Percentiles rank a stretch among this genome's conserved stretches.
Evolutionary conservation across 2,329 filamentous ascomycete genomes (phyloP).

Genomic region (Aspergillus sp.): DNA sequence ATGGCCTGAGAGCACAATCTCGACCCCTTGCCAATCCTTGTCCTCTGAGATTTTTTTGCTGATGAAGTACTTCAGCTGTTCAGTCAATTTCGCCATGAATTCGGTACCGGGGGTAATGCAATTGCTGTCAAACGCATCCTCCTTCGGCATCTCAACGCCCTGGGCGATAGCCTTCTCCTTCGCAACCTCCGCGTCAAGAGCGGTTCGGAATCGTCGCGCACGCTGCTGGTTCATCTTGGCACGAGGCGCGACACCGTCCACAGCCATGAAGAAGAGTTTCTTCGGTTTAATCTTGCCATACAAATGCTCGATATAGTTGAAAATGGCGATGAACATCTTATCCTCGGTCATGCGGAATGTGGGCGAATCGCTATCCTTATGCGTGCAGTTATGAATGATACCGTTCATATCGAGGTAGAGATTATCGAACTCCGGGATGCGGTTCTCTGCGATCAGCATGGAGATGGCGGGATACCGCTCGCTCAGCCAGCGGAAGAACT

Average conservation of each 20-base stretch:
- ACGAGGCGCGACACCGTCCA: slow-evolving; percentile 93
- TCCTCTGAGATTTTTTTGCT: slow-evolving; percentile 98
- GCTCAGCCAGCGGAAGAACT: slow-evolving; percentile 98
- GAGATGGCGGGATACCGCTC: slow-evolving; percentile 98
- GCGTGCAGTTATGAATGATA: slow-evolving; percentile 99
- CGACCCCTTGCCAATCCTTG: slow-evolving; percentile 93
- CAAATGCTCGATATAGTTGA: slow-evolving; percentile 99
- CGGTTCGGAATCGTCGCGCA: slow-evolving; percentile 89
- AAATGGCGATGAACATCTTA: slow-evolving; percentile 99
- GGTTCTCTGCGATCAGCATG: slow-evolving; percentile 96
- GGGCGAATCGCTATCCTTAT: slow-evolving; percentile 90
- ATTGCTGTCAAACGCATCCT: slow-evolving; percentile 96
- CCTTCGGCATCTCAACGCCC: slow-evolving; percentile 88
- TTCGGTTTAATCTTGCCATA: slow-evolving; percentile 99
- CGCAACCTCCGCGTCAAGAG: slow-evolving; percentile 82
- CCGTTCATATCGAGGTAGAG: slow-evolving; percentile 92
- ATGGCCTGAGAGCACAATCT: slow-evolving; percentile 93
- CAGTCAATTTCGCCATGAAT: slow-evolving; percentile 95
- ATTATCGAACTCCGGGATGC: slow-evolving; percentile 98
- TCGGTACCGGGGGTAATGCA: slow-evolving; percentile 95
- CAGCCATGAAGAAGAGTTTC: slow-evolving; percentile 99
- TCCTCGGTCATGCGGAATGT: slow-evolving; percentile 93
- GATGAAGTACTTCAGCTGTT: slow-evolving; percentile 96
- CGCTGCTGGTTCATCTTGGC: slow-evolving; percentile 99
- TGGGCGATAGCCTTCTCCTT: slow-evolving; percentile 88